Conservation (phyloP, 2,329 filamentous ascomycete genomes). For the Aspergillus sp. region DNA sequence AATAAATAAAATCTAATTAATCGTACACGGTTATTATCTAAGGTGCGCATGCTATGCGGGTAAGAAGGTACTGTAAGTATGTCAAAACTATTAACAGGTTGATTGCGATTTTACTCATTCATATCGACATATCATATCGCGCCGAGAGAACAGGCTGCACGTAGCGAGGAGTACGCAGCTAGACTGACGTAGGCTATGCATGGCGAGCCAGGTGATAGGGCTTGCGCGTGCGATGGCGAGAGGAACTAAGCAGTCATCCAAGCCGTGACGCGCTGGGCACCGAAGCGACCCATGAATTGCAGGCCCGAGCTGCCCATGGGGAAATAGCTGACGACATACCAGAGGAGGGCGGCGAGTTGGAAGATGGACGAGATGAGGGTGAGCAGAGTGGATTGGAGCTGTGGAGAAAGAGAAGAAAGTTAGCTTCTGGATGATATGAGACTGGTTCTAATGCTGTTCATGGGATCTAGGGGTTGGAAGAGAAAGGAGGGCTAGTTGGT, state of each 20-base stretch:
- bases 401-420: conserved; percentile 23
- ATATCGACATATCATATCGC: not conserved
- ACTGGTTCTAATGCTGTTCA: not conserved
- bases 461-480: not conserved
- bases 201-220: not conserved
- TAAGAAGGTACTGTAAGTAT: not conserved
- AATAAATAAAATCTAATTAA: not conserved
- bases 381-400: conserved; percentile 82
- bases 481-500: not conserved
- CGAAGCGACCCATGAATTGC: conserved; percentile 82
- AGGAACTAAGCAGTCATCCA: conserved; percentile 74
- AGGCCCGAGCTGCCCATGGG: conserved; percentile 92
- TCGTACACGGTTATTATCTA: not conserved
- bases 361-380: conserved; percentile 81
- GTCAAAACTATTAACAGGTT: not conserved
- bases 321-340: conserved; percentile 97
- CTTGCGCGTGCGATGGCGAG: not conserved
- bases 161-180: not conserved
- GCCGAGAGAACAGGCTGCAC: too few species aligned
- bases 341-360: conserved; percentile 78
- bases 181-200: not conserved
- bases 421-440: conserved; percentile 11
- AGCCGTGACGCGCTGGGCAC: conserved; percentile 76
- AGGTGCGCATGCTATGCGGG: not conserved
- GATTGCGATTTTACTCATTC: not conserved